Evolutionary conservation across 306 rosid species (phyloP), one percentile per base, ranked within the genome.

Genomic region (Malus fusca): DNA sequence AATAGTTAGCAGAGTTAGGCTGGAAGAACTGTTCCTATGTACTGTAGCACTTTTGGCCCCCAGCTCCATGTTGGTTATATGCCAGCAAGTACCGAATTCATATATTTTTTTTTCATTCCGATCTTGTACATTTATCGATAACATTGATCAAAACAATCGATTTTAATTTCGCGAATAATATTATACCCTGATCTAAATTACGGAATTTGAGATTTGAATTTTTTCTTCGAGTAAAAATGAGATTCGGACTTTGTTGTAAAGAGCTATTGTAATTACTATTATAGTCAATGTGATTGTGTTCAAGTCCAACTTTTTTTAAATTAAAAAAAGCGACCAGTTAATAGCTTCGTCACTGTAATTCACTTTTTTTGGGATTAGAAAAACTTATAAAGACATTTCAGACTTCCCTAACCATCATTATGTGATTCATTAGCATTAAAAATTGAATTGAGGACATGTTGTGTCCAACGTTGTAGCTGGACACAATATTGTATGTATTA

Each of bases 21-120:
- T 55, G 6, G 60, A 51, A 14, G 65, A 46, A 73, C 37, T 72
- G 43, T 26, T 74, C 77, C 77, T 74, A 73, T 18, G 46, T 6
- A n/a, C 69, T 43, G 70, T 74, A 62, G 59, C 61, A 13, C 70
- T 33, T 19, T 30, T 48, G 55, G 8, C 15, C 63, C 30, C 43
- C 46, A 11, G 46, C 48, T 43, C 61, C 4, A 21, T 74, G 77
- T 62, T 74, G 70, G 77, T 26, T 25, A 26, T 44, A 26, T 74
- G 69, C 77, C 77, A 74, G 69, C 77, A 74, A 19, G 68, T 43
- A 17, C 26, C 68, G 26, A 73, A 31, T 37, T 17, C 76, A 14
- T 30, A 4, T 30, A 23, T 21, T 21, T 19, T 71, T 33, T 35
- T 33, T 37, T 17, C 40, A 63, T 30, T 14, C 68, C 8, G 2